phyloP scores from a whole-genome alignment of 2,329 filamentous ascomycete genomes.

The Aureobasidium sp. region DNA sequence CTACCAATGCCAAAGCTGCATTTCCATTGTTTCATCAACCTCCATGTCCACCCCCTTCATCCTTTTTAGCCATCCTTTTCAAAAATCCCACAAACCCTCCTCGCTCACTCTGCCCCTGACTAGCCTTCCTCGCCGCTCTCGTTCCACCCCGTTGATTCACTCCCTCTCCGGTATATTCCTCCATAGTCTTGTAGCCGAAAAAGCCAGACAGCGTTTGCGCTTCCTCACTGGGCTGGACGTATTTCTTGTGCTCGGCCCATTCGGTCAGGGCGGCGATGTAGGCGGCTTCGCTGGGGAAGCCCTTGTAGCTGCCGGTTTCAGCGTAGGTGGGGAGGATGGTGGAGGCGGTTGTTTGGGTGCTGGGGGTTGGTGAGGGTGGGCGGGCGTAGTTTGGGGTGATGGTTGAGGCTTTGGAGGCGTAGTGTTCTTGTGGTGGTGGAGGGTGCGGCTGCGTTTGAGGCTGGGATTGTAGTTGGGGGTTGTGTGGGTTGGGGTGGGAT shows the following conservation, averaged over 20 bases:
- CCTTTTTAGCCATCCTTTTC: not conserved
- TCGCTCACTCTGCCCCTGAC: not conserved
- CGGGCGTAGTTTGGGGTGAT: not conserved
- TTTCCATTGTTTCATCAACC: not conserved
- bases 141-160: constrained; percentile 17
- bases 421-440: not conserved
- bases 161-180: constrained; percentile 20
- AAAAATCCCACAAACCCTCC: not conserved
- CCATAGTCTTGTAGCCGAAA: constrained; percentile 23
- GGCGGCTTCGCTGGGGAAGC: constrained; percentile 22
- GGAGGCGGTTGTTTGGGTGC: not conserved
- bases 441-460: not conserved
- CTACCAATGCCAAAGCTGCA: not conserved
- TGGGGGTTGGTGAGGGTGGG: constrained; percentile 4
- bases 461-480: not conserved
- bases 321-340: constrained; percentile 1
- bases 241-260: constrained; percentile 25
- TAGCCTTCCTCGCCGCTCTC: constrained; percentile 14
- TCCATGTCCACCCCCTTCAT: not conserved
- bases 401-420: not conserved
- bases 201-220: constrained; percentile 19
- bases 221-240: constrained; percentile 18
- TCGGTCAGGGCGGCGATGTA: constrained; percentile 23
- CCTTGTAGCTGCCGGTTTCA: constrained; percentile 17
- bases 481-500: not conserved